Percentiles rank a stretch among this genome's conserved stretches.
phyloP scores from a whole-genome alignment of 257 asterid species.

The Thymus quinquecostatus region DNA sequence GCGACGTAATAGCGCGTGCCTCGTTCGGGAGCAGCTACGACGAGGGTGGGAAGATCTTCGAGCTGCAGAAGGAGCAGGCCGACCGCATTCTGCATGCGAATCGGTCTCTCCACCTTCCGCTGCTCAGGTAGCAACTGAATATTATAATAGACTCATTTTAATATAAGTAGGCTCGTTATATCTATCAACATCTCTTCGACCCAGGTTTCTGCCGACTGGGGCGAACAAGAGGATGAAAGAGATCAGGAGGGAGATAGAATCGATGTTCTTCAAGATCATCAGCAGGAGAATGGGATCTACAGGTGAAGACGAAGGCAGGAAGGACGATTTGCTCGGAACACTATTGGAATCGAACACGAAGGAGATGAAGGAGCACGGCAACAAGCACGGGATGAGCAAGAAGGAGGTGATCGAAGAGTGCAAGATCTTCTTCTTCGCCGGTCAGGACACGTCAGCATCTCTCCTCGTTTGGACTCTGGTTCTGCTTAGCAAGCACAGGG shows the following conservation, averaged over 20 bases:
- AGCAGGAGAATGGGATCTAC: conserved; percentile 30
- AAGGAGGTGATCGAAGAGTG: conserved; percentile 46
- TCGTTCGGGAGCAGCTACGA: conserved; percentile 63
- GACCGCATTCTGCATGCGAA: conserved; percentile 25
- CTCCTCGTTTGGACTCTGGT: conserved; percentile 54
- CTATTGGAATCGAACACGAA: conserved; percentile 42
- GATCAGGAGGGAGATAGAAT: conserved; percentile 31
- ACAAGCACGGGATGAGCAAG: conserved; percentile 37
- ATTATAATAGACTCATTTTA: too few species aligned
- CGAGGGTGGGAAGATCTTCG: conserved; percentile 58
- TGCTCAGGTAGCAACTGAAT: conserved; percentile 24
- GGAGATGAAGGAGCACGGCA: conserved; percentile 39
- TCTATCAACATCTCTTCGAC: too few species aligned
- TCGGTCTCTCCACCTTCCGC: conserved; percentile 40
- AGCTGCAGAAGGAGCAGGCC: conserved; percentile 52
- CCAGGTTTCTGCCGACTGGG: conserved; percentile 42
- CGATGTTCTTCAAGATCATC: conserved; percentile 29
- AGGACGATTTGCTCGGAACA: conserved; percentile 45
- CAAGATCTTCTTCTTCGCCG: conserved; percentile 54
- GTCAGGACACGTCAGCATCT: conserved; percentile 49
- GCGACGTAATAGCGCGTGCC: conserved; percentile 58
- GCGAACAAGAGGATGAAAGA: conserved; percentile 41
- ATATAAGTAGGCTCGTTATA: too few species aligned
- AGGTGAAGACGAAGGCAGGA: conserved; percentile 2
- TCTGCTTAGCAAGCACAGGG: conserved; percentile 36